phyloP scores from a whole-genome alignment of 768 basidiomycete genomes.

The Pleurotus platypus region DNA sequence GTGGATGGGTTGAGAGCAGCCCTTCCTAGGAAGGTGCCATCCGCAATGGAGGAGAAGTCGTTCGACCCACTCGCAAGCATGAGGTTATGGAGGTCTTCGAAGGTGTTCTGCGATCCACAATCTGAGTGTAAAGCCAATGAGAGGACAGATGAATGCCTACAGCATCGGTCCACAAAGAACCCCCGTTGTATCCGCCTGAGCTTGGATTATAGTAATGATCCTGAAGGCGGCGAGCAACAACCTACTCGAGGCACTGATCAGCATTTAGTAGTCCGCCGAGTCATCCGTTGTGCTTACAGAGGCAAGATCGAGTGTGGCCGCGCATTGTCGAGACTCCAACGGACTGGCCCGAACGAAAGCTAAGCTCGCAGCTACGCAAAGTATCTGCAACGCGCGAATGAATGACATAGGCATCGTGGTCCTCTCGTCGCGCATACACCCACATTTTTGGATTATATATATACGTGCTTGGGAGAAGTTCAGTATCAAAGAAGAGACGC shows the following conservation, averaged over 20 bases:
- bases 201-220: slow-evolving; percentile 35
- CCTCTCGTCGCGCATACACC: no score
- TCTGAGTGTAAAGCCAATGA: neutral
- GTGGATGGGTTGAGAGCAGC: slow-evolving; percentile 34
- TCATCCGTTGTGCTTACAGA: neutral
- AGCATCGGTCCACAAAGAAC: slow-evolving; percentile 54
- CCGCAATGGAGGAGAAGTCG: slow-evolving; percentile 36
- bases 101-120: slow-evolving; percentile 36
- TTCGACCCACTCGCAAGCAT: slow-evolving; percentile 48
- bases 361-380: neutral
- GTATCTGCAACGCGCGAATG: no score
- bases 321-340: neutral
- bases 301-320: neutral
- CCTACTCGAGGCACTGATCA: slow-evolving; percentile 13
- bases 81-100: slow-evolving; percentile 56
- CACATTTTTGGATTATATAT: no score
- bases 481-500: neutral
- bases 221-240: slow-evolving; percentile 31
- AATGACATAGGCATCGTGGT: no score
- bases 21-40: slow-evolving; percentile 41
- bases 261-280: neutral
- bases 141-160: slow-evolving; percentile 19
- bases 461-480: neutral
- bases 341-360: neutral
- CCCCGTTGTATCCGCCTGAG: slow-evolving; percentile 42